Evolutionary conservation across 305 asterid genomes (phyloP), one percentile per base, ranked within the genome.

Genomic region (Fraxinus ornus): DNA sequence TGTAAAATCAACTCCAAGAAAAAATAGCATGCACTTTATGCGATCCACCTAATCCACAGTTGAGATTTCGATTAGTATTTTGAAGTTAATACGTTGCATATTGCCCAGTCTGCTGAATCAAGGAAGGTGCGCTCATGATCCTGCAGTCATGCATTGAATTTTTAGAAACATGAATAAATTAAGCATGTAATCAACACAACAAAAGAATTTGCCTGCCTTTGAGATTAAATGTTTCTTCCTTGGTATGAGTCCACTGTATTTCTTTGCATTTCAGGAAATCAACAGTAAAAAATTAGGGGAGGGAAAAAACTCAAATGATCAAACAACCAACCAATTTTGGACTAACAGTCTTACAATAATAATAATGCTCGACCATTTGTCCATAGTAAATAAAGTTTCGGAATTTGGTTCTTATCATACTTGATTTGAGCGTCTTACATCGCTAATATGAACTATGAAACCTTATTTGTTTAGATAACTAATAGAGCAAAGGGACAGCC

Each of bases 51-150:
- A 47, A 47, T 47, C 55, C 86, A 37, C 47, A 78, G 83, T 87
- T 21, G 28, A 60, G 19, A 60, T 21, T n/a, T 7, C 10, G 24
- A 60, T 60, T 21, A 19, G 30, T 60, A 19, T 60, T 22, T 21
- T 66, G 35, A 21, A 57, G 32, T 75, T 39, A 33, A 30, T 89
- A 91, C 98, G 95, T 93, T 95, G 86, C 92, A 86, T 10, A 95
- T 80, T 75, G 91, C 98, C 98, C 98, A 95, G 33, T 93, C 98
- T 0, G 97, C 98, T 0, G 98, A 95, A 85, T 95, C 98, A 82
- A 95, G 93, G 82, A 93, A 95, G 33, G 98, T 97, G 57, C 97
- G 88, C 76, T 90, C 88, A 52, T 90, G 91, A 81, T 95, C 95
- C 98, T 93, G 88, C 22, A 79, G 3, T 19, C 28, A 19, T 60